These are phyloP conservation scores for Solanum sitiens DNA, from an alignment of 257 asterid genomes.

Conservation along the genomic window DNA sequence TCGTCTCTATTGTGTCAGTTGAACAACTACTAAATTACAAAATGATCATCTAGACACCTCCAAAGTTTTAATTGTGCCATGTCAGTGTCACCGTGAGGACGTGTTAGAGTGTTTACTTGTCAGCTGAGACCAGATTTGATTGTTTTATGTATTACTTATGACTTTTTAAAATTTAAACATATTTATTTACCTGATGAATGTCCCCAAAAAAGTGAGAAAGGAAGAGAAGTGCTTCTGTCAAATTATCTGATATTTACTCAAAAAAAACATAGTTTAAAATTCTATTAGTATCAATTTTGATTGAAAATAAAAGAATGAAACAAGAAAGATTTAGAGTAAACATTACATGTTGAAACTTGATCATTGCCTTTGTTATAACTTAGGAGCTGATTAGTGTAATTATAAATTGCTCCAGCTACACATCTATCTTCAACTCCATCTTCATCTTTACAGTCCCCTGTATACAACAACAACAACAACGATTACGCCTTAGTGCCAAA, in stretches of 20 bases:
- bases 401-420: conserved; percentile 90
- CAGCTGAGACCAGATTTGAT: not conserved
- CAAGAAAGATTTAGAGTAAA: not conserved
- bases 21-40: not conserved
- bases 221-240: conserved; percentile 74
- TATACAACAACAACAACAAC: not conserved
- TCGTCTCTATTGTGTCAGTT: not conserved
- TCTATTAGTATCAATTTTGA: not conserved
- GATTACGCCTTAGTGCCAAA: not conserved
- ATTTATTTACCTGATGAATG: conserved; percentile 64
- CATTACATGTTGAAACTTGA: conserved; percentile 37
- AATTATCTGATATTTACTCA: conserved; percentile 45
- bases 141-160: not conserved
- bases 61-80: not conserved
- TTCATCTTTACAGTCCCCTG: conserved; percentile 87
- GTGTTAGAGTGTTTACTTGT: not conserved
- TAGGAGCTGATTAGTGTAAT: conserved; percentile 73
- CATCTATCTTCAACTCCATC: conserved; percentile 61
- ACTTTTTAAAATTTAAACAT: not conserved
- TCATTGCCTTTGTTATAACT: conserved; percentile 17
- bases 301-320: not conserved
- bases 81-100: not conserved
- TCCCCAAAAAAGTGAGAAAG: conserved; percentile 85
- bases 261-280: not conserved
- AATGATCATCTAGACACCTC: not conserved